Percentiles rank a stretch among this genome's conserved stretches.
phyloP scores from a whole-genome alignment of 2,329 filamentous ascomycete genomes.

The Aspergillus clavatus region DNA sequence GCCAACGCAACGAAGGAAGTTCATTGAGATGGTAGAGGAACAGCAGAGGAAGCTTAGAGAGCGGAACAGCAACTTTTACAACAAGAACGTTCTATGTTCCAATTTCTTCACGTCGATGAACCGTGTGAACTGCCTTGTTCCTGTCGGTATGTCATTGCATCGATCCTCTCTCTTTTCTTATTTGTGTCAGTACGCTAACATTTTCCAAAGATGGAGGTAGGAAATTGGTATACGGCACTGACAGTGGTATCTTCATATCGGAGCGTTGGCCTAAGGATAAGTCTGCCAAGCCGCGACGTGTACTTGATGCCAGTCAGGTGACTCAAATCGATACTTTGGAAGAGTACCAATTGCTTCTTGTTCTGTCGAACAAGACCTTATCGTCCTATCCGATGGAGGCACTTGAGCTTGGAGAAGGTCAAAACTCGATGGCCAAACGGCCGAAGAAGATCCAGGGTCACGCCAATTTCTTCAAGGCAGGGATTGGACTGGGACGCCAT shows the following conservation, averaged over 20 bases:
- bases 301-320: conserved; percentile 79
- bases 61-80: conserved; percentile 63
- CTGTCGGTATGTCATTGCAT: conserved; percentile 62
- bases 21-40: conserved; percentile 90
- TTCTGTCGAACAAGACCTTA: conserved; percentile 88
- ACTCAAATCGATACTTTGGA: conserved; percentile 96
- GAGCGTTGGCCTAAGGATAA: conserved; percentile 85
- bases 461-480: conserved; percentile 97
- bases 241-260: conserved; percentile 86
- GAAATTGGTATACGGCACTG: conserved; percentile 90
- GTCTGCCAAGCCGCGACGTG: conserved; percentile 66
- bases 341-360: conserved; percentile 85
- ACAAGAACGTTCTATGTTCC: conserved; percentile 66
- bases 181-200: conserved; percentile 12
- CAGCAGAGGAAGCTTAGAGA: conserved; percentile 84
- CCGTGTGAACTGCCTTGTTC: conserved; percentile 89
- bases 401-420: conserved; percentile 72
- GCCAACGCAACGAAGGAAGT: conserved; percentile 84
- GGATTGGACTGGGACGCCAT: conserved; percentile 89
- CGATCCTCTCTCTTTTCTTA: background rate
- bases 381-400: conserved; percentile 85
- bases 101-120: conserved; percentile 88
- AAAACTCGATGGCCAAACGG: conserved; percentile 70
- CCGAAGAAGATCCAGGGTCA: conserved; percentile 96
- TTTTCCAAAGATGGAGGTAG: conserved; percentile 71